Conservation (phyloP, 768 basidiomycete genomes). For the Leccinellum luteum region DNA sequence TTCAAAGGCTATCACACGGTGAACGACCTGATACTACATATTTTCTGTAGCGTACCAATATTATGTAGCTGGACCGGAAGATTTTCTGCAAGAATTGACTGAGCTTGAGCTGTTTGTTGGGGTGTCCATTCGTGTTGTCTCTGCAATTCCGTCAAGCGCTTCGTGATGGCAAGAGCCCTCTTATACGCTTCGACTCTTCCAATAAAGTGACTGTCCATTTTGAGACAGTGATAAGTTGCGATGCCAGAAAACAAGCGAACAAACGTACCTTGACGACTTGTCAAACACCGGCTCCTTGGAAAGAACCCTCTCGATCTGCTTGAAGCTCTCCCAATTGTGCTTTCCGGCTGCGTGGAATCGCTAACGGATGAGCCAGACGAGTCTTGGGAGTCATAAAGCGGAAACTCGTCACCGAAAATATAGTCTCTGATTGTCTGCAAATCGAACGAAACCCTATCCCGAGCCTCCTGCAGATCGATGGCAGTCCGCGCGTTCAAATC, state of each 20-base stretch:
- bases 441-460: constrained; percentile 42
- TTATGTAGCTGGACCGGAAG: constrained; percentile 47
- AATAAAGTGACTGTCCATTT: constrained; percentile 49
- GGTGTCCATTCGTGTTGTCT: constrained; percentile 51
- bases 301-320: constrained; percentile 44
- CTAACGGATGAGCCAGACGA: background rate
- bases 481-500: constrained; percentile 46
- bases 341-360: constrained; percentile 41
- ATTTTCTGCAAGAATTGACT: constrained; percentile 48
- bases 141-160: constrained; percentile 58
- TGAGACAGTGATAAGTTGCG: background rate
- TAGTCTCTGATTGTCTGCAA: constrained; percentile 45
- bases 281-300: constrained; percentile 57
- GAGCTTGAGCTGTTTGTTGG: constrained; percentile 46
- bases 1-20: constrained; percentile 45
- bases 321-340: constrained; percentile 48
- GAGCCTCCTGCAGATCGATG: constrained; percentile 51
- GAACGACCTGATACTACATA: constrained; percentile 20
- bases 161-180: constrained; percentile 51
- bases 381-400: background rate
- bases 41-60: constrained; percentile 26
- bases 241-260: background rate
- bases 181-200: constrained; percentile 56
- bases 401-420: constrained; percentile 44
- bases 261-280: constrained; percentile 49